Evolutionary conservation across 1,284 basidiomycete genomes (phyloP), one percentile per base, ranked within the genome.

Genomic region (Moniliella sp.): DNA sequence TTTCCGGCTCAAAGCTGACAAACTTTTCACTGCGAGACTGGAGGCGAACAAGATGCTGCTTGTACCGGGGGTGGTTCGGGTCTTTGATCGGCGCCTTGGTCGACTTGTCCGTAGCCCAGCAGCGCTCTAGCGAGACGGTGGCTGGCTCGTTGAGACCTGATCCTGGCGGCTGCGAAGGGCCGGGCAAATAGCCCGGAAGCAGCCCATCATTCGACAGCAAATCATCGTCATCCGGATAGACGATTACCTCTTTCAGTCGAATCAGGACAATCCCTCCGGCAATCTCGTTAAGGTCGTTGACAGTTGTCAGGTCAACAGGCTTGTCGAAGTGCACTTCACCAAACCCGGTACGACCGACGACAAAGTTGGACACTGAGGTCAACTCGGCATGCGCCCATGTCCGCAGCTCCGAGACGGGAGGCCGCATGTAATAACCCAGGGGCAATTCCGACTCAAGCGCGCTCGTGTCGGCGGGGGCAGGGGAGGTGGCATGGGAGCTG

Each of bases 11-110:
- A 59, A 81, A 94, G 52, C 65, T 66, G 56, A 82, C 73, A 54
- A 88, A 94, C 25, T 83, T 91, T 35, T 78, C 76, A 55, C 75
- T 74, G 68, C 86, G 81, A 41, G 69, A 71, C 67, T 75, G 75
- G 60, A 94, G 66, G 47, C 78, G 71, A 64, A 78, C 81, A 48
- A 83, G 47, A 60, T 88, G 81, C 51, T 77, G 75, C 32, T 73
- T 66, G 32, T 57, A 52, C 27, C 66, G 62, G n/a, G 76, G 72
- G 54, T 83, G 72, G 25, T 68, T 69, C 35, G 71, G 66, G 49
- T 97, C 82, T 60, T 76, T 83, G 63, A 94, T 75, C 23, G 80
- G 77, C 60, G 86, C 75, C 39, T 82, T 69, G 28, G 81, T 86
- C 15, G 80, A 78, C 66, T 88, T 88, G 64, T 94, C 83, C 36